These are phyloP conservation scores for Metarhizium anisopliae DNA, from an alignment of 2,329 filamentous ascomycete genomes.

Conservation along the genomic window DNA sequence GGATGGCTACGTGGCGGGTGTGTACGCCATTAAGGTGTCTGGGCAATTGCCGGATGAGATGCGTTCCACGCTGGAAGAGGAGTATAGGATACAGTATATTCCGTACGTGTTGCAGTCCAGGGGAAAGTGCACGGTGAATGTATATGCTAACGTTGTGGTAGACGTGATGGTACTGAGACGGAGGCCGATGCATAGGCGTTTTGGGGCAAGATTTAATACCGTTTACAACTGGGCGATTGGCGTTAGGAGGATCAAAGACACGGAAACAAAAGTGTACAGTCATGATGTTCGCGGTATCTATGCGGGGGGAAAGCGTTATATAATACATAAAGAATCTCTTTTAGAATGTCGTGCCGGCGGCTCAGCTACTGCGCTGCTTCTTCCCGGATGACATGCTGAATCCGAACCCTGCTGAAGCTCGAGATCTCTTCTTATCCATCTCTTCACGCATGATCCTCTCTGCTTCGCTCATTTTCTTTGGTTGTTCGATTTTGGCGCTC, in stretches of 20 bases:
- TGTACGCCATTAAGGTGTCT: constrained; percentile 92
- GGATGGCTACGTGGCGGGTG: constrained; percentile 76
- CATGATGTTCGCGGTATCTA: constrained; percentile 5
- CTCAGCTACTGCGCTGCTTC: constrained; percentile 35
- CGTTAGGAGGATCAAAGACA: not conserved
- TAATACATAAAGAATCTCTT: not conserved
- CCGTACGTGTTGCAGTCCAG: constrained; percentile 44
- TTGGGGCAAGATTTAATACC: not conserved
- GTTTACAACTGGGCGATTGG: not conserved
- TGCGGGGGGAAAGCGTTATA: not conserved
- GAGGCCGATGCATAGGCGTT: constrained; percentile 31
- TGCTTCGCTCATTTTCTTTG: constrained; percentile 80
- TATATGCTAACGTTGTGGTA: constrained; percentile 16
- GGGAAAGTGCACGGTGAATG: constrained; percentile 27
- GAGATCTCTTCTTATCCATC: constrained; percentile 58
- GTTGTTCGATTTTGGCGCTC: constrained; percentile 44
- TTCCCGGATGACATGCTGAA: constrained; percentile 40
- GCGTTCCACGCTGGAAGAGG: constrained; percentile 49
- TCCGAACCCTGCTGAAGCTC: constrained; percentile 38
- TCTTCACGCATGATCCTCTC: constrained; percentile 86
- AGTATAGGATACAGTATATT: constrained; percentile 56
- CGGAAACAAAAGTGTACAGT: not conserved
- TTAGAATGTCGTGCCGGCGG: not conserved
- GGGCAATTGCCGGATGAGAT: constrained; percentile 66
- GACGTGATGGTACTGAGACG: constrained; percentile 47